Evolutionary conservation across 2,329 filamentous ascomycete genomes (phyloP).

Genomic region (Exophiala sp.): DNA sequence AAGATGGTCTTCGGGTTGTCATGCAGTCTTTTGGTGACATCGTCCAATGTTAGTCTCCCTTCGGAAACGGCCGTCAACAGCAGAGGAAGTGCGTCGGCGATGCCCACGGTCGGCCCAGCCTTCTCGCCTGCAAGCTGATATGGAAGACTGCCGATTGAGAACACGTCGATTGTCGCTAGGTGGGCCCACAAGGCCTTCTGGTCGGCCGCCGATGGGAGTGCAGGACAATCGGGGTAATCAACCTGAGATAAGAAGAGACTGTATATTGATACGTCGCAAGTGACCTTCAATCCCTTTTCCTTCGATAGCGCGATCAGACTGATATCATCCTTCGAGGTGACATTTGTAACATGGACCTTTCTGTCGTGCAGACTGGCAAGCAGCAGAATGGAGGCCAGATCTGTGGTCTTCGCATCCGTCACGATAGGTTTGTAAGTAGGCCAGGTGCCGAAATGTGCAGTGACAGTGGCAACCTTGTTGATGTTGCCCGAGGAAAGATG

Average conservation of each 20-base stretch:
- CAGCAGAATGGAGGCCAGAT: constrained; percentile 72
- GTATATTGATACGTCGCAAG: constrained; percentile 77
- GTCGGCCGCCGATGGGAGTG: constrained; percentile 61
- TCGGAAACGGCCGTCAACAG: constrained; percentile 70
- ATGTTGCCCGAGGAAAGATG: constrained; percentile 68
- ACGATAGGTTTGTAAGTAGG: constrained; percentile 71
- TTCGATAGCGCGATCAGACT: constrained; percentile 70
- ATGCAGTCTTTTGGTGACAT: constrained; percentile 64
- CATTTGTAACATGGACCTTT: constrained; percentile 72
- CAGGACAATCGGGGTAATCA: constrained; percentile 62
- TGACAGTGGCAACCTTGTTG: constrained; percentile 73
- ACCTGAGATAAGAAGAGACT: constrained; percentile 66
- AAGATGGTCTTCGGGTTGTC: constrained; percentile 77
- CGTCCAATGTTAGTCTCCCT: constrained; percentile 65
- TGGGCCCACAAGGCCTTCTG: constrained; percentile 70
- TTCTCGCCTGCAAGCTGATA: constrained; percentile 63
- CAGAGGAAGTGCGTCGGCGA: constrained; percentile 66
- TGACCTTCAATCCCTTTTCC: constrained; percentile 73
- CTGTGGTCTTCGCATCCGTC: constrained; percentile 73
- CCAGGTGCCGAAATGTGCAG: constrained; percentile 72
- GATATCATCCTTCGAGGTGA: constrained; percentile 77
- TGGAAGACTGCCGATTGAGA: constrained; percentile 71
- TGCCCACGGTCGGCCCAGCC: constrained; percentile 58
- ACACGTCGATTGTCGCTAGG: constrained; percentile 66
- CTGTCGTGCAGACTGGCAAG: constrained; percentile 71